Base-by-base conservation (phyloP, 768 basidiomycete genomes). In the Russula abietina region DNA sequence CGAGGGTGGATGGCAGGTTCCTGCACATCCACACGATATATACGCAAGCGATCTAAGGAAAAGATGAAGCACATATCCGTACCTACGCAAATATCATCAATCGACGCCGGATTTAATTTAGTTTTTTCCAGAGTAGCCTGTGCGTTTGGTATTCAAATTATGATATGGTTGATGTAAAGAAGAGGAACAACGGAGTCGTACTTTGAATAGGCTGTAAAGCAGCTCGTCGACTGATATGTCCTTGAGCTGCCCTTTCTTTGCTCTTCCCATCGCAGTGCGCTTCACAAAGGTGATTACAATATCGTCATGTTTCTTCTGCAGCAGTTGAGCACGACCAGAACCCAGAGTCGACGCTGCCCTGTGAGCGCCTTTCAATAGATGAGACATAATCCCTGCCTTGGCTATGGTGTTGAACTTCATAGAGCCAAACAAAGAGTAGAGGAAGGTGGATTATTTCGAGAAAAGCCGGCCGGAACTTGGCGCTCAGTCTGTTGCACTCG, bases 161-260 rank as follows among this genome's bases (percentile, higher is more conserved):
- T 14, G 2, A 48, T 26, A 30, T 51, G n/a, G 22, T 46, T 8
- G 51, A 26, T 26, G 24, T 22, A n/a, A 6, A 2, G 22, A 12
- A 16, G 30, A 28, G 2, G 28, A 5, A 30, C 46, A 16, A 33
- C 46, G n/a, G 52, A 59, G 24, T 56, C 73, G 64, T 65, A 86
- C 93, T 78, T 87, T 88, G 78, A 97, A 87, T 45, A 97, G 78
- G 28, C 87, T 86, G 62, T 82, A 79, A 65, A 98, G 79, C 60
- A 98, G 79, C 71, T 95, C 92, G 68, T 97, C 96, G 16, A 94
- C 89, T 4, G 87, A 83, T 1, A 82, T 78, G 70, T 97, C 92
- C 72, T 93, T 96, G 71, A 95, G 80, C 61, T 93, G 93, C 26
- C 96, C 96, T 73, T 96, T 98, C 80, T 84, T 91, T 39, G 89